phyloP scores from a whole-genome alignment of 2,329 filamentous ascomycete genomes.

The Talaromyces sp. region DNA sequence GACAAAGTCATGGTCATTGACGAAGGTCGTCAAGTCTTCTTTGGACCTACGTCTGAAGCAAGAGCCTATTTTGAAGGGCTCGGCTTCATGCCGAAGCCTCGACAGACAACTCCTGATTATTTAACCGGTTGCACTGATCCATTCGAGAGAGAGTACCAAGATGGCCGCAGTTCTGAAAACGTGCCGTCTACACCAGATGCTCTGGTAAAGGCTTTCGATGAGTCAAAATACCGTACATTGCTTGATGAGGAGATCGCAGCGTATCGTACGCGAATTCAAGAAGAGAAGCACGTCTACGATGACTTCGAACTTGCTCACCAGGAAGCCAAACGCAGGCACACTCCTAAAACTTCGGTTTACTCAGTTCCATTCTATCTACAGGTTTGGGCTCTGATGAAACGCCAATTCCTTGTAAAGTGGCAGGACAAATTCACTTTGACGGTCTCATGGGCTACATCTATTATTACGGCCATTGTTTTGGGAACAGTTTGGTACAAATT shows the following conservation, averaged over 20 bases:
- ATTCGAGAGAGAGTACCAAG: conserved; percentile 72
- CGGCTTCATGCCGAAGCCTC: conserved; percentile 67
- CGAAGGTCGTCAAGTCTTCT: conserved; percentile 68
- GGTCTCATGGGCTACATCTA: conserved; percentile 65
- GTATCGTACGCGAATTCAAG: conserved; percentile 61
- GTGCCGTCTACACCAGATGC: conserved; percentile 64
- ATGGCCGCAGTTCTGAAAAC: conserved; percentile 60
- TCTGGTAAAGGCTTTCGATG: conserved; percentile 64
- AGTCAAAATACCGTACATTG: conserved; percentile 54
- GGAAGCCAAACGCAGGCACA: conserved; percentile 57
- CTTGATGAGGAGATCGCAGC: conserved; percentile 62
- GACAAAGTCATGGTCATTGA: conserved; percentile 83
- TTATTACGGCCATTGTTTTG: conserved; percentile 70
- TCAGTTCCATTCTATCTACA: conserved; percentile 77
- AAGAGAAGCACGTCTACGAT: conserved; percentile 63
- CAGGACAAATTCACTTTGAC: conserved; percentile 75
- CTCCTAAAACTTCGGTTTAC: conserved; percentile 69
- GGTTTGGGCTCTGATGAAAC: conserved; percentile 75
- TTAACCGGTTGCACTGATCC: conserved; percentile 76
- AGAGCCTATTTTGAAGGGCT: conserved; percentile 70
- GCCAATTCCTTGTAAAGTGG: conserved; percentile 79
- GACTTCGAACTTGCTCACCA: conserved; percentile 56
- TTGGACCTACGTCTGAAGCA: conserved; percentile 63
- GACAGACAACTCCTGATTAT: conserved; percentile 77
- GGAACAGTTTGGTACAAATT: conserved; percentile 75